Evolutionary conservation across 306 rosid genomes (phyloP).

Genomic region (Vigna hirtella): DNA sequence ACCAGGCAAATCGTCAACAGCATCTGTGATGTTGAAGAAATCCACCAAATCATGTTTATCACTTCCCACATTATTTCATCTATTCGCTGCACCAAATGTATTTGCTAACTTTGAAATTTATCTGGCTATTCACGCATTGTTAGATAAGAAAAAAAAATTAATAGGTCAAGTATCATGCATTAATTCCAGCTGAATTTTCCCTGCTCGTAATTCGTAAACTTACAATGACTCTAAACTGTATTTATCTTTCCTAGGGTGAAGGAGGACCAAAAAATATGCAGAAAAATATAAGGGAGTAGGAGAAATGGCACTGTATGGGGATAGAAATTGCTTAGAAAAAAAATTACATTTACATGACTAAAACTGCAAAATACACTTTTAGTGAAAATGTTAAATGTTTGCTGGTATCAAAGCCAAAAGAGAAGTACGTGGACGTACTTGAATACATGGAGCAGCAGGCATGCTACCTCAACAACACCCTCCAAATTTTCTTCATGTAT

Average conservation of each 20-base stretch:
- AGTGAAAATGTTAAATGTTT: conserved; percentile 23
- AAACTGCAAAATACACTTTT: conserved; percentile 42
- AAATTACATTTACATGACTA: conserved; percentile 39
- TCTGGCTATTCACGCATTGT: neutral
- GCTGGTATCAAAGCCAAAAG: conserved; percentile 12
- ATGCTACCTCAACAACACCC: conserved; percentile 72
- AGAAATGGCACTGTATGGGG: conserved; percentile 33
- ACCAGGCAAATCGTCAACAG: too few species aligned
- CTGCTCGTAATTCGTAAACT: neutral
- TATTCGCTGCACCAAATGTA: neutral
- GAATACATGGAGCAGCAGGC: conserved; percentile 40
- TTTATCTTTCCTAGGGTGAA: conserved; percentile 1
- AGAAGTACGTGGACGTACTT: conserved; percentile 26
- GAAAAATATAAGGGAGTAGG: neutral
- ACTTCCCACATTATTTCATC: neutral
- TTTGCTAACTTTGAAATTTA: conserved; percentile 2
- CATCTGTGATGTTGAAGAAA: too few species aligned
- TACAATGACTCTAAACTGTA: neutral
- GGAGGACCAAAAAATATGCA: conserved; percentile 7
- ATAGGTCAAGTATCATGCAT: conserved; percentile 20
- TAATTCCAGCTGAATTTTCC: neutral
- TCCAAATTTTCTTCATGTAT: conserved; percentile 87
- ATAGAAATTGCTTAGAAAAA: conserved; percentile 1
- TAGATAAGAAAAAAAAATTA: neutral
- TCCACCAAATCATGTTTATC: neutral